These are phyloP conservation scores for Reticulascus tulasneorum DNA, from an alignment of 2,329 filamentous ascomycete species.

Conservation along the genomic window DNA sequence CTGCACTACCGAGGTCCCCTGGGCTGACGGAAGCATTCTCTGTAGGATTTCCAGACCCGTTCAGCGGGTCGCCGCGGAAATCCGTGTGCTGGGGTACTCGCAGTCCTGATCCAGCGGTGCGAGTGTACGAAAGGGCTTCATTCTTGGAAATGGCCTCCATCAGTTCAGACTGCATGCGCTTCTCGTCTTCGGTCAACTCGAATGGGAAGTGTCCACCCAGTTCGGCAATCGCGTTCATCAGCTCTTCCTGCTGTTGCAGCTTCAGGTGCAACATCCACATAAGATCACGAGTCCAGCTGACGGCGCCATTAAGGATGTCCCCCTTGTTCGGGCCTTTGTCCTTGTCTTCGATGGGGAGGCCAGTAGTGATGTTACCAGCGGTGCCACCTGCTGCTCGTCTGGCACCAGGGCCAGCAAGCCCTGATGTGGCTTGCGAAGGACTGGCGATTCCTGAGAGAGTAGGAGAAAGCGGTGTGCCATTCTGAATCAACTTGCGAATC, in stretches of 20 bases:
- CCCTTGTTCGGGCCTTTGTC: constrained; percentile 99
- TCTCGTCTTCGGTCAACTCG: constrained; percentile 84
- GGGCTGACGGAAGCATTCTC: constrained; percentile 51
- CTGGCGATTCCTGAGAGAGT: constrained; percentile 67
- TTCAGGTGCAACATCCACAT: constrained; percentile 96
- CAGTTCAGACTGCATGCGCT: constrained; percentile 91
- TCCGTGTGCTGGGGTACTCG: constrained; percentile 93
- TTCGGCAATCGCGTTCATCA: constrained; percentile 69
- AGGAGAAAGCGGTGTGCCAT: constrained; percentile 84
- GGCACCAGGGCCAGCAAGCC: constrained; percentile 79
- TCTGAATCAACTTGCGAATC: constrained; percentile 89
- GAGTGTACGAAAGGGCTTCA: constrained; percentile 80
- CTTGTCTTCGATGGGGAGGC: constrained; percentile 90
- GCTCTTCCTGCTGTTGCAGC: constrained; percentile 82
- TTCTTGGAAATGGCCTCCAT: constrained; percentile 83
- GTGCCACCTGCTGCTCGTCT: constrained; percentile 69
- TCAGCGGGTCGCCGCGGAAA: constrained; percentile 74
- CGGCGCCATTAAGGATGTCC: constrained; percentile 93
- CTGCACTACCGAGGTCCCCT: constrained; percentile 32
- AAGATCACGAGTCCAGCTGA: constrained; percentile 94
- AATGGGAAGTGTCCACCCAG: constrained; percentile 76
- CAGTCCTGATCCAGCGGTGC: constrained; percentile 77
- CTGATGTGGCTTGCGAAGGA: constrained; percentile 76
- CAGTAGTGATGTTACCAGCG: constrained; percentile 82
- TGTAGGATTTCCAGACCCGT: constrained; percentile 36